A percentile compares a stretch with the other conserved stretches of the same genome.
These are phyloP conservation scores for Cornus kousa DNA, from an alignment of 148 eudicot genomes.

Conservation along the genomic window DNA sequence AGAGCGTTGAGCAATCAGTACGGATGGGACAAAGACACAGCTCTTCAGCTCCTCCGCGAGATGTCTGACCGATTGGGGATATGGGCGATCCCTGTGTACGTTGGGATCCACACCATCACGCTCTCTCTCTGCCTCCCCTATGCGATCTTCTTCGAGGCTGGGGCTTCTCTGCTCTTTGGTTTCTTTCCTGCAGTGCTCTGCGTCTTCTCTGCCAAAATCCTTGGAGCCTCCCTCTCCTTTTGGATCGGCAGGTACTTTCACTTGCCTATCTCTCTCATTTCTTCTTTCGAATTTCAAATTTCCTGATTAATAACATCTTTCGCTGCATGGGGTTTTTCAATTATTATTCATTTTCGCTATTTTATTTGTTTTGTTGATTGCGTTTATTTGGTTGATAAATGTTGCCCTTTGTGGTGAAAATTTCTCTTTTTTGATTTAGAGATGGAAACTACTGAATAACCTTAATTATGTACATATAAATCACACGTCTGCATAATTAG, in stretches of 20 bases:
- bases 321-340: no score
- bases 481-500: neutral
- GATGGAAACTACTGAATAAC: neutral
- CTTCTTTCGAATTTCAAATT: neutral
- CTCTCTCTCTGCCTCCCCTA: conserved; percentile 71
- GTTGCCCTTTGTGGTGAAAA: neutral
- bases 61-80: conserved; percentile 56
- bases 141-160: conserved; percentile 85
- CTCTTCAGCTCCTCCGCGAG: conserved; percentile 27
- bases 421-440: neutral
- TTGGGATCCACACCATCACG: conserved; percentile 59
- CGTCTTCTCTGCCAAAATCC: conserved; percentile 75
- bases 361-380: neutral
- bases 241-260: conserved; percentile 56
- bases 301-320: no score
- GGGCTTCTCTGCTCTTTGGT: conserved; percentile 78
- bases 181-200: conserved; percentile 68
- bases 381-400: no score
- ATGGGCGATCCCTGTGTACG: conserved; percentile 85
- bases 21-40: conserved; percentile 42
- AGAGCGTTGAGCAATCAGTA: conserved; percentile 27
- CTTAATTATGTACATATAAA: neutral
- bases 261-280: neutral
- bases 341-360: neutral
- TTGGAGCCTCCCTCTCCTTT: conserved; percentile 84